Evolutionary conservation across 352 stramenopile species (phyloP).

Genomic region (Saprolegnia diclina): DNA sequence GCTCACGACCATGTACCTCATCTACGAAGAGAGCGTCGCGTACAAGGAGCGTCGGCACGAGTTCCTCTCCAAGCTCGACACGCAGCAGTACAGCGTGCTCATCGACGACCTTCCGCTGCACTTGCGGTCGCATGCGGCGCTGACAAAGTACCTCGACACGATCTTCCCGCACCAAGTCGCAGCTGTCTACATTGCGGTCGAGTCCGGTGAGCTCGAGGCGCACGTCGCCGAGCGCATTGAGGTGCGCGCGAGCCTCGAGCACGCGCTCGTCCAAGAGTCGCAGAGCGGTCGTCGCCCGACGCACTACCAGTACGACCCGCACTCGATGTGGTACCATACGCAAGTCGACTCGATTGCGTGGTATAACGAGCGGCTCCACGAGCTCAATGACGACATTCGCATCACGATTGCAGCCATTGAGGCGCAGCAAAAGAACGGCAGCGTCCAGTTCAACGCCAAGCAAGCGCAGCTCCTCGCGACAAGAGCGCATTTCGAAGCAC

Average conservation of each 20-base stretch:
- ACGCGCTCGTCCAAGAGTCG: slow-evolving; percentile 41
- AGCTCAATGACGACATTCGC: slow-evolving; percentile 44
- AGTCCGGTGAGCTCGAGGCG: slow-evolving; percentile 52
- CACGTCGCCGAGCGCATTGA: slow-evolving; percentile 42
- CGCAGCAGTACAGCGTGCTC: slow-evolving; percentile 71
- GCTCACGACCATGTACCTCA: slow-evolving; percentile 49
- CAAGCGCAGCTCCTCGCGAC: slow-evolving; percentile 1
- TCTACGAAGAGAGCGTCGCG: slow-evolving; percentile 48
- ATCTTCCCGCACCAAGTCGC: slow-evolving; percentile 60
- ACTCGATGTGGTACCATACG: slow-evolving; percentile 29
- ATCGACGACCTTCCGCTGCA: slow-evolving; percentile 54
- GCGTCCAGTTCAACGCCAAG: slow-evolving; percentile 18
- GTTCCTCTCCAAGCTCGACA: slow-evolving; percentile 47
- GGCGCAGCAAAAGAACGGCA: slow-evolving; percentile 30
- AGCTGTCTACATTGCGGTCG: slow-evolving; percentile 63
- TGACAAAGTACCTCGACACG: slow-evolving; percentile 59
- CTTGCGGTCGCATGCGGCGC: slow-evolving; percentile 47
- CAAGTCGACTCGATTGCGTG: slow-evolving; percentile 59
- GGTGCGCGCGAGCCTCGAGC: slow-evolving; percentile 49
- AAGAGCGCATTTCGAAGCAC: not conserved
- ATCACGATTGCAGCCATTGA: slow-evolving; percentile 24
- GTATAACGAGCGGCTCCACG: slow-evolving; percentile 44
- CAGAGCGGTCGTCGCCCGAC: slow-evolving; percentile 24
- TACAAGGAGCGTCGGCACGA: slow-evolving; percentile 61
- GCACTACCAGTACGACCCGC: slow-evolving; percentile 27